Base-by-base conservation (phyloP, 1,284 basidiomycete species). In the Exobasidium cylindrosporum region DNA sequence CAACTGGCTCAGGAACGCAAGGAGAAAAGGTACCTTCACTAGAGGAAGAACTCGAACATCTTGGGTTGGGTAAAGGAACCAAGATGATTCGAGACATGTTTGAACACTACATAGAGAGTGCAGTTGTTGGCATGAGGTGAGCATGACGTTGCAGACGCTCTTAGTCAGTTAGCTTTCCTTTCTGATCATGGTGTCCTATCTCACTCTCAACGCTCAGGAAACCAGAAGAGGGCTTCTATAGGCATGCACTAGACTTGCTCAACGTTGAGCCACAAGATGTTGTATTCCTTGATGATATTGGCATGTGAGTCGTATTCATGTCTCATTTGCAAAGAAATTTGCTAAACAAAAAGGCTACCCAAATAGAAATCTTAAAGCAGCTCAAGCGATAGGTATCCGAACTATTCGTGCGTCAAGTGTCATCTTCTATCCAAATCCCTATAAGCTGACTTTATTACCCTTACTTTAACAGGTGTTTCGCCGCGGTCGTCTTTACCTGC, bases 231-330 rank as follows among this genome's bases (percentile, higher is more conserved):
- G 63, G 68, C 14, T 75, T 81, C 64, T 81, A 76, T 63, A 68
- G 71, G 55, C 62, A 81, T 57, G 78, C 79, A 6, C 61, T 81
- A 23, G 62, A 77, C 28, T 52, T 66, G 29, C 66, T 81, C 47
- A 67, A 74, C 28, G 67, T 75, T 44, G 57, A 68, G 50, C 61
- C 74, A n/a, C 57, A 74, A 14, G 73, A 81, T 57, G 69, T 72
- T 0, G 71, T 81, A 30, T 81, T 81, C 55, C 66, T 81, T 21
- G 80, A 81, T 67, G 80, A 81, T 54, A 79, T 81, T 35, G 80
- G 80, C 3, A 29, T 35, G 30, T 55, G 7, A 56, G 31, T 58
- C 26, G 3, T n/a, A n/a, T n/a, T n/a, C n/a, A n/a, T n/a, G n/a
- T n/a, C n/a, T n/a, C n/a, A n/a, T n/a, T n/a, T n/a, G n/a, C n/a